These are phyloP conservation scores for Termitomyces titanicus DNA, from an alignment of 768 basidiomycete species.

Conservation along the genomic window DNA sequence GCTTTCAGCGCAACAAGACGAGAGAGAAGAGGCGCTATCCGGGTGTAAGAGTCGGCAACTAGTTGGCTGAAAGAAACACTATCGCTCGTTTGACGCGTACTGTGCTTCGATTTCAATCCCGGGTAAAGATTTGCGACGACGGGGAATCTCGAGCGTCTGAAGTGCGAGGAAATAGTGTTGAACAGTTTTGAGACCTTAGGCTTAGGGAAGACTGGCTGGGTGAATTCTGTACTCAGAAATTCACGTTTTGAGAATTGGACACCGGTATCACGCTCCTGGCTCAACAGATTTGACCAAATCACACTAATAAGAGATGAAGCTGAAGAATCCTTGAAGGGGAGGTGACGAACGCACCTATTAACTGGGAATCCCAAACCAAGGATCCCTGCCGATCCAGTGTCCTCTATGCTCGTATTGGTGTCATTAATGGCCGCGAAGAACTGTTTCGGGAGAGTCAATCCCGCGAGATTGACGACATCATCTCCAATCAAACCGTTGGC, in stretches of 20 bases:
- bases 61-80: slow-evolving; percentile 16
- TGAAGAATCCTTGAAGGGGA: neutral
- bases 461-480: slow-evolving; percentile 54
- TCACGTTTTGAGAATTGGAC: neutral
- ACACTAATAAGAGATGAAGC: slow-evolving; percentile 28
- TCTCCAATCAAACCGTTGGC: slow-evolving; percentile 61
- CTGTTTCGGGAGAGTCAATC: slow-evolving; percentile 45
- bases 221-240: slow-evolving; percentile 14
- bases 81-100: slow-evolving; percentile 13
- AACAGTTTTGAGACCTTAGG: slow-evolving; percentile 23
- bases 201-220: slow-evolving; percentile 25
- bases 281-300: slow-evolving; percentile 41
- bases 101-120: slow-evolving; percentile 1
- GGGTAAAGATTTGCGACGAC: neutral
- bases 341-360: slow-evolving; percentile 46
- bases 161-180: slow-evolving; percentile 1
- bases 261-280: slow-evolving; percentile 10
- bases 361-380: slow-evolving; percentile 74
- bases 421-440: slow-evolving; percentile 63
- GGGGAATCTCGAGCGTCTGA: slow-evolving; percentile 8
- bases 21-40: slow-evolving; percentile 41
- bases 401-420: slow-evolving; percentile 62
- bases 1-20: slow-evolving; percentile 37
- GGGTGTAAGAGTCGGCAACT: slow-evolving; percentile 38
- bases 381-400: slow-evolving; percentile 60